These are phyloP conservation scores for Petasospora fabianii DNA, from an alignment of 1,139 yeast genomes.

Conservation along the genomic window DNA sequence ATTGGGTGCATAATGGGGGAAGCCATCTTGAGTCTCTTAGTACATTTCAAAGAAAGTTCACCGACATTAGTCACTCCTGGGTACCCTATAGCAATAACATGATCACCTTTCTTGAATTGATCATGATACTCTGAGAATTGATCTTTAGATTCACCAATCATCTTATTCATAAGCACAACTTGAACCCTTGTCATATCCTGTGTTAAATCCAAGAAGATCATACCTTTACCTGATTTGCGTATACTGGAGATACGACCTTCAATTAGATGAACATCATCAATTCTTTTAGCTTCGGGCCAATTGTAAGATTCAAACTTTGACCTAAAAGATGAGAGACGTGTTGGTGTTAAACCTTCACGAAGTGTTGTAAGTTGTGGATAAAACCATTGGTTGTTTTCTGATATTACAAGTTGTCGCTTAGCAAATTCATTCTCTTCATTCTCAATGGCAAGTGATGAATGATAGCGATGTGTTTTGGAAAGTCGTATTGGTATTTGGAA, in stretches of 20 bases:
- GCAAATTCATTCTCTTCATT: conserved; percentile 40
- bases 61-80: conserved; percentile 78
- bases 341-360: conserved; percentile 6
- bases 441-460: conserved; percentile 22
- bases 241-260: conserved; percentile 60
- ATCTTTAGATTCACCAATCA: conserved; percentile 37
- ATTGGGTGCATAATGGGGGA: conserved; percentile 70
- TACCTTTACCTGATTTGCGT: conserved; percentile 61
- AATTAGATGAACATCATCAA: conserved; percentile 26
- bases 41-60: conserved; percentile 69
- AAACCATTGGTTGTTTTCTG: conserved; percentile 7
- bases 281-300: conserved; percentile 25
- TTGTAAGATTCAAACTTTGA: conserved; percentile 20
- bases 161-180: conserved; percentile 53
- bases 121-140: conserved; percentile 45
- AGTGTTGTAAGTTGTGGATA: conserved; percentile 23
- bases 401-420: conserved; percentile 30
- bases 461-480: not conserved
- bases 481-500: not conserved
- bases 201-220: conserved; percentile 60
- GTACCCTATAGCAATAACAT: conserved; percentile 55
- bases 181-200: conserved; percentile 60
- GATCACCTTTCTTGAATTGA: conserved; percentile 67
- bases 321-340: conserved; percentile 34
- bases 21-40: conserved; percentile 44